Conservation (phyloP, 1,139 yeast genomes). For the Saccharomyces hybrid region DNA sequence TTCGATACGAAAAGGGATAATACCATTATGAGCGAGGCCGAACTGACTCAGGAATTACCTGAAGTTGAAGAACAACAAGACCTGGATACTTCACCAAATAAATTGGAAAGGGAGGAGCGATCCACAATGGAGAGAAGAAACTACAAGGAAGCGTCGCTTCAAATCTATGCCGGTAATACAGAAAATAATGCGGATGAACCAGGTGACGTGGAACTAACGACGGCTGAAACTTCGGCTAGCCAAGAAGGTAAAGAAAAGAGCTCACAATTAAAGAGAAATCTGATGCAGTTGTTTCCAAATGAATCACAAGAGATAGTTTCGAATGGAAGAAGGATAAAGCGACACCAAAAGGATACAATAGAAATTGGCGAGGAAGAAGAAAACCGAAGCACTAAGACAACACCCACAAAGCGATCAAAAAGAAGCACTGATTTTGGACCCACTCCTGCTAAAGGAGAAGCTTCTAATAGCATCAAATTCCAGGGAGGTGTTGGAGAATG, state of each 20-base stretch:
- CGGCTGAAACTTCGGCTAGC: neutral
- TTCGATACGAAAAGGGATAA: slow-evolving; percentile 5
- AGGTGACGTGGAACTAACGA: neutral
- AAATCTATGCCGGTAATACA: neutral
- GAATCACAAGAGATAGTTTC: neutral
- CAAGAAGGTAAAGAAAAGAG: neutral
- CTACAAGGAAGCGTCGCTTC: neutral
- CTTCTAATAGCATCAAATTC: neutral
- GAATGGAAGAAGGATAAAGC: neutral
- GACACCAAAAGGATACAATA: slow-evolving; percentile 1
- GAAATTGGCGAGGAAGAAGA: neutral
- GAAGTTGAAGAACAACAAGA: slow-evolving; percentile 20
- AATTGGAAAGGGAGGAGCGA: neutral
- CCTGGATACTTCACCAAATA: neutral
- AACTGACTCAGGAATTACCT: slow-evolving; percentile 28
- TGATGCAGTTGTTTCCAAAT: neutral
- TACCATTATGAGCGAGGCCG: slow-evolving; percentile 21
- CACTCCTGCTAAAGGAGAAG: neutral
- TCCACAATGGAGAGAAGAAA: neutral
- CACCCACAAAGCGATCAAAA: neutral
- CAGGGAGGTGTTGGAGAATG: too few species aligned
- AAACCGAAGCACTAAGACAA: neutral
- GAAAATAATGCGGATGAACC: neutral
- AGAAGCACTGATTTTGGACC: neutral
- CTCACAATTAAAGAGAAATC: neutral